A percentile compares a stretch with the other conserved stretches of the same genome.
Evolutionary conservation across 2,329 filamentous ascomycete species (phyloP).

Genomic region (Botrytis elliptica): DNA sequence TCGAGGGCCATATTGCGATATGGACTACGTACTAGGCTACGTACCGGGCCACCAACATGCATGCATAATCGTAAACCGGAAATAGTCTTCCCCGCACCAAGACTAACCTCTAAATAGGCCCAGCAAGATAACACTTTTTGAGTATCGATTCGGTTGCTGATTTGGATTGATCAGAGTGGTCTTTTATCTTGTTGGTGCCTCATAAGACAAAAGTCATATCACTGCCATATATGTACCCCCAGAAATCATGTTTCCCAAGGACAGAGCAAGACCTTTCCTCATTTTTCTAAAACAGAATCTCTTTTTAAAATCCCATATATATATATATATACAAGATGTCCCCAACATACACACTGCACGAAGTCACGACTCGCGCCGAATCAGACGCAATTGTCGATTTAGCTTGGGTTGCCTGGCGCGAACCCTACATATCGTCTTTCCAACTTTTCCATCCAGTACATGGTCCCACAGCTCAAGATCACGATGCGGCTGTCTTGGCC

Average conservation of each 20-base stretch:
- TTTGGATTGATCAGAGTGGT: background rate
- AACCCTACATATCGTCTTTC: background rate
- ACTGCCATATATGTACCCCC: background rate
- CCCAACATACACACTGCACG: background rate
- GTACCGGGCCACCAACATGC: background rate
- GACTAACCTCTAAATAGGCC: background rate
- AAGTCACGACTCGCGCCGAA: background rate
- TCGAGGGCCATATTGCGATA: background rate
- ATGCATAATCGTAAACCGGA: background rate
- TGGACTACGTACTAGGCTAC: background rate
- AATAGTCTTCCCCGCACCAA: background rate
- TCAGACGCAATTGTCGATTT: slow-evolving; percentile 1
- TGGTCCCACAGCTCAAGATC: background rate
- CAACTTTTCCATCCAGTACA: slow-evolving; percentile 1
- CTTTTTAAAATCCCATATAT: background rate
- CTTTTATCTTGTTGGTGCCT: background rate
- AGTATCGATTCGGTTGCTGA: background rate
- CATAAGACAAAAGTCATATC: background rate
- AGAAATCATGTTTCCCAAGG: background rate
- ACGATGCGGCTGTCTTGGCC: background rate
- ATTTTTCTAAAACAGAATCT: background rate
- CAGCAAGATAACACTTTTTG: background rate
- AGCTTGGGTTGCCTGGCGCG: background rate
- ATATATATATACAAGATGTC: no score
- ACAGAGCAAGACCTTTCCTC: background rate